Conservation (phyloP, 78 protist genomes). For the Paratrimastix pyriformis region DNA sequence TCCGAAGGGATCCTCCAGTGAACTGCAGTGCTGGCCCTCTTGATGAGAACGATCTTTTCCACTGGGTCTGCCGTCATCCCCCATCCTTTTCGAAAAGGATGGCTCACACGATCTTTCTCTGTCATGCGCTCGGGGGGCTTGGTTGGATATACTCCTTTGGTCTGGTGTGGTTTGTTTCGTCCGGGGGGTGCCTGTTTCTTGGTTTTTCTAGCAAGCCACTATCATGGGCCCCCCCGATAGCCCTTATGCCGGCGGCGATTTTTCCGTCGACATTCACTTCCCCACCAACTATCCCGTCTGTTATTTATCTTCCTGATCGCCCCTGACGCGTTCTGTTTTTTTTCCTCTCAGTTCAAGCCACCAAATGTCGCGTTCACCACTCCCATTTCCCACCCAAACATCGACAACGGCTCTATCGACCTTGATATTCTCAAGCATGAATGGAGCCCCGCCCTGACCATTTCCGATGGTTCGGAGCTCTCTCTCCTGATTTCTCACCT, state of each 20-base stretch:
- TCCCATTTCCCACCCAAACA: conserved; percentile 78
- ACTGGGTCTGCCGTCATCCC: too few species aligned
- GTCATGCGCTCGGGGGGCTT: too few species aligned
- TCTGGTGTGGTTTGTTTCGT: too few species aligned
- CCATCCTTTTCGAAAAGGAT: too few species aligned
- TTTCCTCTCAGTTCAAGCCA: not conserved
- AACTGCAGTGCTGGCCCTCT: conserved; percentile 4
- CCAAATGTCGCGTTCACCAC: conserved; percentile 53
- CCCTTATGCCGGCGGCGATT: conserved; percentile 85
- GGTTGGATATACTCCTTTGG: too few species aligned
- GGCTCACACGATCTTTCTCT: too few species aligned
- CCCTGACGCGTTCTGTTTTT: not conserved
- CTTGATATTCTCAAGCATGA: conserved; percentile 77
- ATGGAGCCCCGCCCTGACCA: conserved; percentile 90
- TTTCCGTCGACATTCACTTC: conserved; percentile 67
- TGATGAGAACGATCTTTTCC: conserved; percentile 6
- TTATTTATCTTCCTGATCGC: too few species aligned
- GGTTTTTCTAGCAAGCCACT: not conserved
- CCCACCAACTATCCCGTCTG: conserved; percentile 84
- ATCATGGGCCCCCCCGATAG: conserved; percentile 24
- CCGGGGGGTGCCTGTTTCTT: too few species aligned
- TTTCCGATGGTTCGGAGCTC: conserved; percentile 48
- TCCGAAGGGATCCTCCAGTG: conserved; percentile 1
- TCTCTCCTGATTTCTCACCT: not conserved
- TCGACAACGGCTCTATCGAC: conserved; percentile 78